Evolutionary conservation across 106 monocot species (phyloP).

Genomic region (Vanilla planifolia): DNA sequence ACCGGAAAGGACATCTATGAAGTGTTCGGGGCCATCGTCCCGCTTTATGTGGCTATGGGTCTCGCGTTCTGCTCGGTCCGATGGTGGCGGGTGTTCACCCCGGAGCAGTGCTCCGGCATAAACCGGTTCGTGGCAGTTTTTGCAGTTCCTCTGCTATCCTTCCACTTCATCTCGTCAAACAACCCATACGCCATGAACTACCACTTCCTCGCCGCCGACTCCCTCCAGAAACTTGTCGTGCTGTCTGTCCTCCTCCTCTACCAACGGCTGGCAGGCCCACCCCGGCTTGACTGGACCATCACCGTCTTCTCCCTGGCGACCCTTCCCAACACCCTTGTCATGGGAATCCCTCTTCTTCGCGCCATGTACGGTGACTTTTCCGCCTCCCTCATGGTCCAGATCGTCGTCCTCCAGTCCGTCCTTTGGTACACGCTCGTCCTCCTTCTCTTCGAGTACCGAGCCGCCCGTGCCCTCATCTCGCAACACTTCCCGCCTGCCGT

Average conservation of each 20-base stretch:
- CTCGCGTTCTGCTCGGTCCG: slow-evolving; percentile 51
- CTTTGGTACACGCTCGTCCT: slow-evolving; percentile 58
- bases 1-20: slow-evolving; percentile 52
- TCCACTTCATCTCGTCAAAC: slow-evolving; percentile 68
- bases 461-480: slow-evolving; percentile 32
- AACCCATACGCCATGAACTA: slow-evolving; percentile 49
- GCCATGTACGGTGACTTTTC: slow-evolving; percentile 66
- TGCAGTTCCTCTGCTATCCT: slow-evolving; percentile 60
- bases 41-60: slow-evolving; percentile 58
- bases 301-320: slow-evolving; percentile 59
- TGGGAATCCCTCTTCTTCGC: slow-evolving; percentile 48
- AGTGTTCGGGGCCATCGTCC: slow-evolving; percentile 37
- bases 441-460: slow-evolving; percentile 54
- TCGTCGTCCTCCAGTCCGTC: slow-evolving; percentile 51
- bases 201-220: slow-evolving; percentile 57
- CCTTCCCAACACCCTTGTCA: slow-evolving; percentile 56
- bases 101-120: slow-evolving; percentile 59
- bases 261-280: slow-evolving; percentile 8
- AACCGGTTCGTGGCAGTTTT: slow-evolving; percentile 60
- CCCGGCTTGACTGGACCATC: slow-evolving; percentile 41
- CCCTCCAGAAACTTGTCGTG: slow-evolving; percentile 50
- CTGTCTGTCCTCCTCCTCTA: slow-evolving; percentile 34
- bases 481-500: slow-evolving; percentile 35
- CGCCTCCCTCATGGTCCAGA: slow-evolving; percentile 55
- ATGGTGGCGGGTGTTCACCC: slow-evolving; percentile 58